phyloP scores from a whole-genome alignment of 2,329 filamentous ascomycete species.

The Colletotrichum aenigma region DNA sequence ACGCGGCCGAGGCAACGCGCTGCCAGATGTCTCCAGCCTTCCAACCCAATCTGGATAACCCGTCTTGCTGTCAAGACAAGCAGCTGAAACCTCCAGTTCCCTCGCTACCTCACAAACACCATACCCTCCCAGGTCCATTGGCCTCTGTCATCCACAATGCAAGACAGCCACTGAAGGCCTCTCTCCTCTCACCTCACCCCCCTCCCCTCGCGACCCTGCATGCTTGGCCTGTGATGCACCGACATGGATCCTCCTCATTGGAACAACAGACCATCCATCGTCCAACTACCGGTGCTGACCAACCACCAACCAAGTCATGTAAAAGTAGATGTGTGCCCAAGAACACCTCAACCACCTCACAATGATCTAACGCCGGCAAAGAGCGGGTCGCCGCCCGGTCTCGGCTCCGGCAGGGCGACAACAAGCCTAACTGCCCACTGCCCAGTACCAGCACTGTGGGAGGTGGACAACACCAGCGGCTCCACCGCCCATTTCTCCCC shows the following conservation, averaged over 20 bases:
- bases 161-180: neutral
- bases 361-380: constrained; percentile 2
- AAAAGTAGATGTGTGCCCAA: neutral
- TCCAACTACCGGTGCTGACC: constrained; percentile 1
- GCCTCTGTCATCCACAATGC: neutral
- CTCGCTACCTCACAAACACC: neutral
- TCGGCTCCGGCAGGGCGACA: constrained; percentile 7
- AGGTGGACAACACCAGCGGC: neutral
- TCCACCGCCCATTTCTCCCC: neutral
- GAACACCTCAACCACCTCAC: neutral
- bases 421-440: neutral
- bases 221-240: neutral
- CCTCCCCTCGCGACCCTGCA: constrained; percentile 7
- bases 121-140: neutral
- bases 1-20: neutral
- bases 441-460: neutral
- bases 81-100: neutral
- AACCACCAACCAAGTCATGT: neutral
- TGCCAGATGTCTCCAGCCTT: neutral
- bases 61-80: neutral
- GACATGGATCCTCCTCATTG: neutral
- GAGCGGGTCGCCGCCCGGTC: constrained; percentile 1
- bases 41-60: neutral
- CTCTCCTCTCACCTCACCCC: neutral
- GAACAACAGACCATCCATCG: neutral